phyloP scores from a whole-genome alignment of 305 asterid species.

The Solanum hybrid region DNA sequence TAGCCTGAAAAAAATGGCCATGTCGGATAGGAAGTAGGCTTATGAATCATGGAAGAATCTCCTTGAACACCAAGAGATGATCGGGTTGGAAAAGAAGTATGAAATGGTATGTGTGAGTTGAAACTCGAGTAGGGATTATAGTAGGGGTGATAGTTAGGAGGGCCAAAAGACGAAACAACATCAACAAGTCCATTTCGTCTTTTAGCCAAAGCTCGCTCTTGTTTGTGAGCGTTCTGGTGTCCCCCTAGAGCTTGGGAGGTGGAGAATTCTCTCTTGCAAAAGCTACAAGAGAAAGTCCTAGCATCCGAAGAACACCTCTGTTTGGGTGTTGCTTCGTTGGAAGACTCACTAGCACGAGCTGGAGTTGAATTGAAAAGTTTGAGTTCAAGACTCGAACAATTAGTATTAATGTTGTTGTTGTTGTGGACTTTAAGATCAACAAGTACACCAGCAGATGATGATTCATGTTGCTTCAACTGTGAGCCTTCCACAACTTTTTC shows the following conservation, averaged over 20 bases:
- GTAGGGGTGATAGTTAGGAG: slow-evolving; percentile 20
- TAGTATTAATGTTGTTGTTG: background rate
- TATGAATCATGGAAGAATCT: slow-evolving; percentile 35
- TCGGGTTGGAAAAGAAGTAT: slow-evolving; percentile 15
- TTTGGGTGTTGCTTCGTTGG: background rate
- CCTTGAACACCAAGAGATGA: slow-evolving; percentile 29
- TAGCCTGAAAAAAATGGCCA: slow-evolving; percentile 12
- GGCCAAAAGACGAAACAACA: slow-evolving; percentile 24
- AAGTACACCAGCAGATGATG: background rate
- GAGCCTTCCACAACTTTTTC: slow-evolving; percentile 8
- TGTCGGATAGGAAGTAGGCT: slow-evolving; percentile 24
- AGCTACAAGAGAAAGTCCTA: slow-evolving; percentile 42
- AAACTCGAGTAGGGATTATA: slow-evolving; percentile 32
- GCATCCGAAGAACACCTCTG: background rate
- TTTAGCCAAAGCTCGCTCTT: slow-evolving; percentile 52
- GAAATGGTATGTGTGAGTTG: slow-evolving; percentile 19
- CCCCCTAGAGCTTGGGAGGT: slow-evolving; percentile 76
- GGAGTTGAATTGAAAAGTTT: background rate
- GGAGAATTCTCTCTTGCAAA: slow-evolving; percentile 52
- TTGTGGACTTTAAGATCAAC: slow-evolving; percentile 38
- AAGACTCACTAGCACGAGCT: background rate
- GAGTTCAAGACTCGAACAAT: background rate
- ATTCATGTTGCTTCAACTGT: background rate
- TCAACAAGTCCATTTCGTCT: slow-evolving; percentile 28
- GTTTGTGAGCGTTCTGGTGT: slow-evolving; percentile 75